A percentile compares a stretch with the other conserved stretches of the same genome.
Evolutionary conservation across 495 filamentous ascomycete genomes (phyloP).

Genomic region (Cryomyces antarcticus): DNA sequence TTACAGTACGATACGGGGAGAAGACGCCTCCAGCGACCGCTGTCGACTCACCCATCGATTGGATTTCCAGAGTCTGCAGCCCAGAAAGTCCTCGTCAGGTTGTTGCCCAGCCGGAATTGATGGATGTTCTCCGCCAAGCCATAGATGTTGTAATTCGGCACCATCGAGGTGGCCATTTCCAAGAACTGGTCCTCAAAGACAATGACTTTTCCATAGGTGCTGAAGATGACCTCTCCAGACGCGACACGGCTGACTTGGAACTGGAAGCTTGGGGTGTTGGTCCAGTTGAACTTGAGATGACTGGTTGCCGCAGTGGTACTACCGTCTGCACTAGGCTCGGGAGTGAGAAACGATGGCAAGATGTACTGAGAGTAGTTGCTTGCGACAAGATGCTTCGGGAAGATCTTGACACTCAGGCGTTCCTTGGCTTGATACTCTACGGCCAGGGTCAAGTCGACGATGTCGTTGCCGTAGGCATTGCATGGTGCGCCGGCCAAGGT

Average conservation of each 20-base stretch:
- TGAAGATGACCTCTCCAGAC: conserved; percentile 5
- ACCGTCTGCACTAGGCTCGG: conserved; percentile 2
- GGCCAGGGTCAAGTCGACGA: conserved; percentile 6
- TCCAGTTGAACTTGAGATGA: conserved; percentile 7
- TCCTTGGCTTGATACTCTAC: conserved; percentile 10
- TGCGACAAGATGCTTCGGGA: conserved; percentile 6
- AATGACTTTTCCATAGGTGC: conserved; percentile 6
- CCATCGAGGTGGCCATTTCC: conserved; percentile 8
- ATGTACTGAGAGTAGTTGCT: conserved; percentile 5
- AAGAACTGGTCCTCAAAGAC: conserved; percentile 10
- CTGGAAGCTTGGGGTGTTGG: conserved; percentile 6
- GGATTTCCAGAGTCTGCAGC: conserved; percentile 4
- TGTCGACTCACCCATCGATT: conserved; percentile 1
- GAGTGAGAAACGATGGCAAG: background rate
- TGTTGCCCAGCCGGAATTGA: conserved; percentile 6
- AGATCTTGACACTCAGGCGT: conserved; percentile 9
- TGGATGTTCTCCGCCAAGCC: conserved; percentile 10
- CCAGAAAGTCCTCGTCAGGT: conserved; percentile 6
- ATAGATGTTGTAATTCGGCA: conserved; percentile 9
- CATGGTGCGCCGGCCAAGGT: conserved; percentile 7
- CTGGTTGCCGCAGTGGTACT: conserved; percentile 1
- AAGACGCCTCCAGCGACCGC: too few species aligned
- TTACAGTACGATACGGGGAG: too few species aligned
- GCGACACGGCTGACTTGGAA: conserved; percentile 4
- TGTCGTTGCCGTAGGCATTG: conserved; percentile 9